phyloP scores from a whole-genome alignment of 805 yeast genomes.

The Wickerhamomyces chaumierensis region DNA sequence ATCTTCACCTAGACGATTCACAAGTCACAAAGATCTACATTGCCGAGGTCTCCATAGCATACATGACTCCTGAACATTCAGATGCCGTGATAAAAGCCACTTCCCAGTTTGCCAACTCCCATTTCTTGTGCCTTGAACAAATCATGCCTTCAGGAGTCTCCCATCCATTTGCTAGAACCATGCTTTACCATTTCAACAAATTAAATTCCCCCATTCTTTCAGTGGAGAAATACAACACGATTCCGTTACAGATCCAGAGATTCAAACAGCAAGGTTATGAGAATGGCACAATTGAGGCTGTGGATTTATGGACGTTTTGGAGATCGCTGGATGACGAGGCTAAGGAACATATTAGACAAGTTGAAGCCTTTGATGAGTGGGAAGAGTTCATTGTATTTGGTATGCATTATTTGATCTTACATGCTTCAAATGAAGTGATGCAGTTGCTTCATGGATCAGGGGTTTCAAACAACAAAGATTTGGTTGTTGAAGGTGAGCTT shows the following conservation, averaged over 20 bases:
- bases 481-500: too few species aligned
- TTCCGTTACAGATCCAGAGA: slow-evolving; percentile 36
- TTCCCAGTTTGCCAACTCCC: slow-evolving; percentile 32
- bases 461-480: not conserved
- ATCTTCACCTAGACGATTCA: slow-evolving; percentile 12
- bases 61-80: slow-evolving; percentile 60
- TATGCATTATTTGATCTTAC: slow-evolving; percentile 63
- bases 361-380: slow-evolving; percentile 75
- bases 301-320: slow-evolving; percentile 55
- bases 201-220: slow-evolving; percentile 61
- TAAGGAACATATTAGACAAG: slow-evolving; percentile 29
- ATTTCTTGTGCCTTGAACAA: slow-evolving; percentile 62
- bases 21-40: slow-evolving; percentile 45
- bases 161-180: slow-evolving; percentile 64
- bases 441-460: slow-evolving; percentile 1
- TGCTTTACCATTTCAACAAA: slow-evolving; percentile 61
- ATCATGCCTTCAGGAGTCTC: slow-evolving; percentile 48
- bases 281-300: slow-evolving; percentile 32
- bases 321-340: slow-evolving; percentile 26
- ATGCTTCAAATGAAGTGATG: slow-evolving; percentile 36
- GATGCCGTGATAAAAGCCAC: slow-evolving; percentile 46
- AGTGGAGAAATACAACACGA: slow-evolving; percentile 43
- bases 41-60: slow-evolving; percentile 77
- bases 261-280: slow-evolving; percentile 37
- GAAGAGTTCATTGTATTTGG: slow-evolving; percentile 70